Percentiles rank a stretch among this genome's conserved stretches.
phyloP scores from a whole-genome alignment of 1,139 yeast species.

The Debaryomyces sp. region DNA sequence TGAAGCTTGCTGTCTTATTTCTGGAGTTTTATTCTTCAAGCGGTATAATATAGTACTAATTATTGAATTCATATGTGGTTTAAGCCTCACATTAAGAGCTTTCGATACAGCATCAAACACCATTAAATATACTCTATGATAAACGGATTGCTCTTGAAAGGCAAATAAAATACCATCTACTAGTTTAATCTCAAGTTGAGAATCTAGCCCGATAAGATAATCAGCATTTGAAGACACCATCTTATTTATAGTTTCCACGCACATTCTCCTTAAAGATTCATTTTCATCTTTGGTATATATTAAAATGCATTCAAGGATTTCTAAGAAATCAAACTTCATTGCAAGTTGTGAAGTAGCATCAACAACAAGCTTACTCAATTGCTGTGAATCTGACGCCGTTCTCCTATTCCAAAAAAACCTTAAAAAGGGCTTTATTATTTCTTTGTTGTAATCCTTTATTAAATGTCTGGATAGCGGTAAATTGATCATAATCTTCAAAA shows the following conservation, averaged over 20 bases:
- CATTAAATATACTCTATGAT: conserved; percentile 56
- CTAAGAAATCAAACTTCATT: conserved; percentile 65
- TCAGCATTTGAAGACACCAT: conserved; percentile 32
- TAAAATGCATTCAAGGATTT: conserved; percentile 60
- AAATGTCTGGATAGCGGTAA: conserved; percentile 37
- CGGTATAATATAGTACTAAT: conserved; percentile 75
- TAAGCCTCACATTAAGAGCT: conserved; percentile 70
- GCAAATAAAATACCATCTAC: conserved; percentile 86
- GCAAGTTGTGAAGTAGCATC: conserved; percentile 75
- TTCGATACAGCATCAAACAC: conserved; percentile 68
- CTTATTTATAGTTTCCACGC: conserved; percentile 62
- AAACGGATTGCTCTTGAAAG: conserved; percentile 73
- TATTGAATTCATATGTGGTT: conserved; percentile 76
- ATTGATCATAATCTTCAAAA: conserved; percentile 46
- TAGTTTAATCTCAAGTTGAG: conserved; percentile 59
- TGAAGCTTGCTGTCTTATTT: conserved; percentile 83
- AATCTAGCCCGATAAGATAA: conserved; percentile 39
- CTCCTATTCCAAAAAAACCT: conserved; percentile 79
- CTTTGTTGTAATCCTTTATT: conserved; percentile 32
- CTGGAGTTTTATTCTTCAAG: conserved; percentile 71
- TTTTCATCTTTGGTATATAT: conserved; percentile 76
- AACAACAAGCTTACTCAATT: conserved; percentile 59
- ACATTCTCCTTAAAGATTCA: conserved; percentile 79
- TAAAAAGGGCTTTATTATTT: conserved; percentile 66
- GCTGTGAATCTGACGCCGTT: conserved; percentile 56